Percentiles rank a stretch among this genome's conserved stretches.
phyloP scores from a whole-genome alignment of 495 filamentous ascomycete genomes.

The Trichoderma orchidacearum region DNA sequence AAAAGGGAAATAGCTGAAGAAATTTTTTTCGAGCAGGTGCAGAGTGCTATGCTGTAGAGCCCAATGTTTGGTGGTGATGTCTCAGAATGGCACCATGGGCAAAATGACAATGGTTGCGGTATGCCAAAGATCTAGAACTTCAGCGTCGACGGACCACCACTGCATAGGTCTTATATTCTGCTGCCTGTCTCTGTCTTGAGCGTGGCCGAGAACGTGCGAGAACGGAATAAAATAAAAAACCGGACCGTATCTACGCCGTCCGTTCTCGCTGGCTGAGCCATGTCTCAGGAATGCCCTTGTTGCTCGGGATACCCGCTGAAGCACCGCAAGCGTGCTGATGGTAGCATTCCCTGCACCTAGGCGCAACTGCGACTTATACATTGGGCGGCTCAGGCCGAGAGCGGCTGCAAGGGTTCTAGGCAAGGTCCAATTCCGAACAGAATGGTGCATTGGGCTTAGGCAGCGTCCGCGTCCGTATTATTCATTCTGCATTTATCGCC shows the following conservation, averaged over 20 bases:
- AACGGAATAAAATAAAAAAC: background rate
- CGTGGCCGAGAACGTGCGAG: background rate
- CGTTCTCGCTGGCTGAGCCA: background rate
- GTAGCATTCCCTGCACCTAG: too few species aligned
- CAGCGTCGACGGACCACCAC: background rate
- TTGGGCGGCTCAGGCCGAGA: background rate
- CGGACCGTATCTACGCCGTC: background rate
- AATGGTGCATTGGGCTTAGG: background rate
- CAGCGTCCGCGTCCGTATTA: background rate
- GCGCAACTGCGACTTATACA: too few species aligned
- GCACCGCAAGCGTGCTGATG: background rate
- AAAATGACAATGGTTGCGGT: background rate
- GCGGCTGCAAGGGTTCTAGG: background rate
- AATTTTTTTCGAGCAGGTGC: too few species aligned
- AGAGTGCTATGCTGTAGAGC: background rate
- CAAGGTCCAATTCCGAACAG: background rate
- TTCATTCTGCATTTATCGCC: background rate
- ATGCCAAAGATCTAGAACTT: background rate
- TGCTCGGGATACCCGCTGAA: background rate
- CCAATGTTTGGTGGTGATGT: background rate
- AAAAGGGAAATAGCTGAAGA: background rate
- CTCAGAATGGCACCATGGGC: background rate
- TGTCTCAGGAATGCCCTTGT: background rate
- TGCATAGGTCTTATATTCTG: background rate
- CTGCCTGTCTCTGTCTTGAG: background rate